phyloP scores from a whole-genome alignment of 371 early-diverging fungal species.

The Umbelopsis sp. region DNA sequence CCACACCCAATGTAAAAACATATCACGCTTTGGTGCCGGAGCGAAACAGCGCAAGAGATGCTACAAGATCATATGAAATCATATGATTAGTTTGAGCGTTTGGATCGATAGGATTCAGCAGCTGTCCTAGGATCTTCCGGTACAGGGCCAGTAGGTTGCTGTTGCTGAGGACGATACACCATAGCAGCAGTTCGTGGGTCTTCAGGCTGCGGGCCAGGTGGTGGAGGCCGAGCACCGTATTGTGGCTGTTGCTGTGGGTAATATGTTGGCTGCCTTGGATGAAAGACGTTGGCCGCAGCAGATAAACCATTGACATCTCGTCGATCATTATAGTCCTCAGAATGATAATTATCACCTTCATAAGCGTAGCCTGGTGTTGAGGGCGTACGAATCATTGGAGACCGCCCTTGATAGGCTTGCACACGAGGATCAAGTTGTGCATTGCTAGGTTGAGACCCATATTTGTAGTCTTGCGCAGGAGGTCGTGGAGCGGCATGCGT shows the following conservation, averaged over 20 bases:
- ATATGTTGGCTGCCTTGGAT: constrained; percentile 6
- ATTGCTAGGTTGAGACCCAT: neutral
- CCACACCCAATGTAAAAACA: neutral
- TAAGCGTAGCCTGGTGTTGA: constrained; percentile 14
- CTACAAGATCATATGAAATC: neutral
- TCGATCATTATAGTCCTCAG: constrained; percentile 3
- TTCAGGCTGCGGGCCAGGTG: constrained; percentile 18
- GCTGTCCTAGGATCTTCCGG: constrained; percentile 36
- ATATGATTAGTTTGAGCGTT: neutral
- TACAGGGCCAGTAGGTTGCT: constrained; percentile 24
- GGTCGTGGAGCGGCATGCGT: neutral
- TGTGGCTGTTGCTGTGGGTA: constrained; percentile 13
- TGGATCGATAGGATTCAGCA: constrained; percentile 30
- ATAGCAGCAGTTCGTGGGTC: constrained; percentile 10
- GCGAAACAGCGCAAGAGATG: neutral
- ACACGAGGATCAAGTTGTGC: constrained; percentile 14
- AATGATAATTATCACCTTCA: constrained; percentile 2
- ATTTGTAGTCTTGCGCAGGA: neutral
- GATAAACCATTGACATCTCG: neutral
- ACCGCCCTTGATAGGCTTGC: neutral
- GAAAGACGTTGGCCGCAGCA: neutral
- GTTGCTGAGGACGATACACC: constrained; percentile 15
- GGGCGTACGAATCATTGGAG: constrained; percentile 9
- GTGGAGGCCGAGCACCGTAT: constrained; percentile 8
- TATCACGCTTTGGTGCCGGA: neutral